These are phyloP conservation scores for Raphanus sativus DNA, from an alignment of 345 rosid genomes.

Conservation along the genomic window DNA sequence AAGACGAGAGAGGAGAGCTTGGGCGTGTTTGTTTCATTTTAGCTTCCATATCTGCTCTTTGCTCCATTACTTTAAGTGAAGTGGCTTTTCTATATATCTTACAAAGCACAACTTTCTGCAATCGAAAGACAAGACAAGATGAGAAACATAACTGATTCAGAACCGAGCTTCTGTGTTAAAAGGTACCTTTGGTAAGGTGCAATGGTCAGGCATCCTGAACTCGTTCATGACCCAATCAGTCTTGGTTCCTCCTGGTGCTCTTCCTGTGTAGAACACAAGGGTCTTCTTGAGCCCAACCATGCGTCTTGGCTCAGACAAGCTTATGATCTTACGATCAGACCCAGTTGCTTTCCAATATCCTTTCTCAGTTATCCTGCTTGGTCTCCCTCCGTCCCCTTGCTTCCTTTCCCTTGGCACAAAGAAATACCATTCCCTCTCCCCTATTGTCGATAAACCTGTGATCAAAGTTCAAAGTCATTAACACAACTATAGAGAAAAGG, in stretches of 20 bases:
- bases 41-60: constrained; percentile 71
- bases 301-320: constrained; percentile 65
- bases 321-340: constrained; percentile 75
- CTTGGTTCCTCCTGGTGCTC: constrained; percentile 87
- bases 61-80: constrained; percentile 79
- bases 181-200: constrained; percentile 62
- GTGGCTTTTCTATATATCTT: constrained; percentile 95
- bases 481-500: background rate
- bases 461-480: background rate
- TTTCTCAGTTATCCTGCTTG: constrained; percentile 73
- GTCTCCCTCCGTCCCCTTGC: constrained; percentile 82
- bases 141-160: background rate
- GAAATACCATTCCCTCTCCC: constrained; percentile 96
- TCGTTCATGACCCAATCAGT: constrained; percentile 99
- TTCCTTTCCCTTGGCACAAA: constrained; percentile 91
- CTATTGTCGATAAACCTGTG: constrained; percentile 67
- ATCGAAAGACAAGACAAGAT: constrained; percentile 2
- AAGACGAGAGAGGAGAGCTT: constrained; percentile 47
- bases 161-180: background rate
- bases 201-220: constrained; percentile 80
- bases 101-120: constrained; percentile 85
- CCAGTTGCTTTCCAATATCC: constrained; percentile 99
- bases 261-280: constrained; percentile 85
- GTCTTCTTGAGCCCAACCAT: constrained; percentile 79
- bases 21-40: constrained; percentile 44